These are phyloP conservation scores for Sporothrix euskadiensis DNA, from an alignment of 2,329 filamentous ascomycete genomes.

Conservation along the genomic window DNA sequence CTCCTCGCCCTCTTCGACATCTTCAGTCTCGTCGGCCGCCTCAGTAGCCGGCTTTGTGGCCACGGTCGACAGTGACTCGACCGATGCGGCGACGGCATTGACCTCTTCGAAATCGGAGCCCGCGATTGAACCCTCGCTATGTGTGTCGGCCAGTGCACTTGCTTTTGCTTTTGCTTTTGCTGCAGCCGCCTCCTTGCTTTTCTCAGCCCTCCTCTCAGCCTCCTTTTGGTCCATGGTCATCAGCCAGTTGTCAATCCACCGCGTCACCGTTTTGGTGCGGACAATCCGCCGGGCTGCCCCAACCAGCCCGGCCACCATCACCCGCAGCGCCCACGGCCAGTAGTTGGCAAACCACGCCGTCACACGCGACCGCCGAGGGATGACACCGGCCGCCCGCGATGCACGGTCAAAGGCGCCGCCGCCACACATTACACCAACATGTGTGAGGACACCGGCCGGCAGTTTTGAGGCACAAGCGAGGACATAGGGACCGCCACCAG, in stretches of 20 bases:
- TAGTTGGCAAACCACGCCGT: constrained; percentile 32
- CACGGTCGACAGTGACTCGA: constrained; percentile 16
- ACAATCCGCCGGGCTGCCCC: constrained; percentile 34
- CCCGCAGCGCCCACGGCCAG: constrained; percentile 35
- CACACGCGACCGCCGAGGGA: constrained; percentile 36
- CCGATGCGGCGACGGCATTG: constrained; percentile 34
- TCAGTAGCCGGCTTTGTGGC: constrained; percentile 32
- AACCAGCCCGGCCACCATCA: constrained; percentile 31
- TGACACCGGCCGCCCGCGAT: constrained; percentile 27
- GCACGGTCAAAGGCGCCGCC: constrained; percentile 41
- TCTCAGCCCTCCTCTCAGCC: constrained; percentile 45
- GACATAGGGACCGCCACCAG: constrained; percentile 43
- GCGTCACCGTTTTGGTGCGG: constrained; percentile 30
- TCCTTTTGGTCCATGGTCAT: constrained; percentile 49
- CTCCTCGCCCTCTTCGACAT: constrained; percentile 19
- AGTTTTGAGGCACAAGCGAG: constrained; percentile 39
- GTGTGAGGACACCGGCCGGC: constrained; percentile 36
- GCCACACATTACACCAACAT: constrained; percentile 43
- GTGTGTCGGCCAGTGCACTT: not conserved
- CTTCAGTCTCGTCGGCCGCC: constrained; percentile 1
- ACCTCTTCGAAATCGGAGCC: constrained; percentile 22
- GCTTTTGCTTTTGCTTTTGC: constrained; percentile 9
- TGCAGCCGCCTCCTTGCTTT: constrained; percentile 41
- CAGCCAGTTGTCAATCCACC: constrained; percentile 36
- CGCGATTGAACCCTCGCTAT: constrained; percentile 11